Base-by-base conservation (phyloP, 495 filamentous ascomycete species). In the Penicillium daleae region DNA sequence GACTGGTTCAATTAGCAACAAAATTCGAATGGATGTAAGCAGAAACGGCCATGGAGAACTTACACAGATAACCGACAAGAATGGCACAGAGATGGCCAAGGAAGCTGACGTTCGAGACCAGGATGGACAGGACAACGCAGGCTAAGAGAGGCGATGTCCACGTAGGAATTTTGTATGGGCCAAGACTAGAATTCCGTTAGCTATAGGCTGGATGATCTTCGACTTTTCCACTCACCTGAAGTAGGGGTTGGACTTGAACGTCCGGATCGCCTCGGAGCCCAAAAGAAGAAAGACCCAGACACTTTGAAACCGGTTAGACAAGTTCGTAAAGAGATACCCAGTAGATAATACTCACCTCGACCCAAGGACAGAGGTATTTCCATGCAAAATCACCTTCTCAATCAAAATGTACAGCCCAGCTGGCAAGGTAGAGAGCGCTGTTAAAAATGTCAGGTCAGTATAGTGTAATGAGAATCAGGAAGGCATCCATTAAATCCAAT, bases 201-300 rank as follows among this genome's bases (percentile, higher is more conserved):
- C 24, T 17, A 37, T 22, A 17, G 19, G 6, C 27, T 21, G 4
- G 4, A 22, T 13, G 24, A 19, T 4, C 12, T 35, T 21, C 7
- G 6, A 22, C 22, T 22, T 7, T n/a, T 26, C 6, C 44, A 57
- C 69, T 35, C 76, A 86, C 74, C 82, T 85, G 68, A 97, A 90
- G 68, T 89, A 83, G 0, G 93, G 92, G 67, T 92, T 89, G 17
- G 82, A 78, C 51, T 82, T 83, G 76, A 86, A 92, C 4, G 89
- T 91, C 70, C 92, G 91, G 32, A 97, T 88, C 10, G 92, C 87
- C 76, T 97, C 95, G 32, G 87, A 84, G 50, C 87, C 89, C 46
- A 97, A 79, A 51, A 99, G 81, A 24, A 96, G 84, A 70, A 98
- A 97, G 2, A 93, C 89, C 90, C 94, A 95, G 31, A 97, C 86